Percentiles rank a stretch among this genome's conserved stretches.
These are phyloP conservation scores for Fusarium tupiense DNA, from an alignment of 2,329 filamentous ascomycete species.

Conservation along the genomic window DNA sequence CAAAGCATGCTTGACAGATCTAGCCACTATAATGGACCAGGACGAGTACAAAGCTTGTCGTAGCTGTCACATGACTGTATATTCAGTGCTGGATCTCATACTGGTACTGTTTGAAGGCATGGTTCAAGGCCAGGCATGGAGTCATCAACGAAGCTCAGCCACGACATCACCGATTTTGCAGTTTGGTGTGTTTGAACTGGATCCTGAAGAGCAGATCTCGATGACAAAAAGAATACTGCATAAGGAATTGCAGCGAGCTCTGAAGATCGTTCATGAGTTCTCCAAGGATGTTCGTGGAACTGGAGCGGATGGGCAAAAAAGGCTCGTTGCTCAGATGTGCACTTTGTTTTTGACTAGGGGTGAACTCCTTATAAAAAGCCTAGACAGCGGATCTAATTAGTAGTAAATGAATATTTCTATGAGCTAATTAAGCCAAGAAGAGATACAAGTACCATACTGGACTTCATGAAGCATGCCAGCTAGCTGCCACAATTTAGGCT, in stretches of 20 bases:
- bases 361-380: background rate
- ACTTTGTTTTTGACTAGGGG: background rate
- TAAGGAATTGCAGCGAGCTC: background rate
- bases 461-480: background rate
- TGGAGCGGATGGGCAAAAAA: background rate
- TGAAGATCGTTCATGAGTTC: background rate
- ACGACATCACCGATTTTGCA: background rate
- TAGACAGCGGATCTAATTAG: background rate
- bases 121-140: background rate
- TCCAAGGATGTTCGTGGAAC: background rate
- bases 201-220: background rate
- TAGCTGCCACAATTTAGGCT: background rate
- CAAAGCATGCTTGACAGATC: background rate
- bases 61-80: background rate
- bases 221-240: background rate
- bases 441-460: background rate
- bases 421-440: background rate
- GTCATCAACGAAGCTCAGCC: background rate
- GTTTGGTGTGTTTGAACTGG: background rate
- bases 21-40: background rate
- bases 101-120: background rate
- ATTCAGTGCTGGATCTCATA: background rate
- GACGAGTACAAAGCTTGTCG: background rate
- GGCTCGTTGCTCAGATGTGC: background rate
- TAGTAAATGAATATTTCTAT: rapidly evolving